phyloP scores from a whole-genome alignment of 768 basidiomycete species.

The Russula brevipes region DNA sequence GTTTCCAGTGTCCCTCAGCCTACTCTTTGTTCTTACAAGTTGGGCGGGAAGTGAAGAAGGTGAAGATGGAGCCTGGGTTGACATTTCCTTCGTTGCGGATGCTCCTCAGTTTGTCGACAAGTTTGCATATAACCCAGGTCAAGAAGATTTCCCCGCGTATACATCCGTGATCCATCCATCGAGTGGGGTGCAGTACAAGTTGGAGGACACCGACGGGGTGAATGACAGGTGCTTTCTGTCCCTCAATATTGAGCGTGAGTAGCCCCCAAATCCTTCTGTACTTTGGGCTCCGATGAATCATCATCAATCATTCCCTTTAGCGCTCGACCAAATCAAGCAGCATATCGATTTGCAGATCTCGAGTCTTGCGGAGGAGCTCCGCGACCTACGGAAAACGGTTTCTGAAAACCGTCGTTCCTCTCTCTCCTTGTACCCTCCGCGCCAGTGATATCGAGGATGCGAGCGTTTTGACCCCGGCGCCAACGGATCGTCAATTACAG shows the following conservation, averaged over 20 bases:
- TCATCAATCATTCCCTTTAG: constrained; percentile 38
- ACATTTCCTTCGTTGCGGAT: constrained; percentile 74
- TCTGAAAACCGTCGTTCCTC: constrained; percentile 50
- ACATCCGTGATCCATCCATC: constrained; percentile 89
- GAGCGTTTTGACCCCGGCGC: constrained; percentile 53
- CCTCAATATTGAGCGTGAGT: constrained; percentile 94
- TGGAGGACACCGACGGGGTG: constrained; percentile 92
- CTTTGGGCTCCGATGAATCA: too few relatives aligned
- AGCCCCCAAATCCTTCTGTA: not conserved
- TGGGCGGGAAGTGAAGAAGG: constrained; percentile 88
- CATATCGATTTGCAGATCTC: constrained; percentile 94
- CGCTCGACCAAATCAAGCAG: constrained; percentile 97
- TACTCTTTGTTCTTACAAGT: constrained; percentile 80
- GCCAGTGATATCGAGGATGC: constrained; percentile 54
- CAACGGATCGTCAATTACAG: constrained; percentile 71
- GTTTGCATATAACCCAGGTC: constrained; percentile 89
- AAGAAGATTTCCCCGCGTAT: constrained; percentile 94
- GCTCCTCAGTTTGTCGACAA: constrained; percentile 91
- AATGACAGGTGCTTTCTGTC: constrained; percentile 86
- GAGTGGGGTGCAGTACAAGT: constrained; percentile 90
- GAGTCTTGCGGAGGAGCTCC: constrained; percentile 77
- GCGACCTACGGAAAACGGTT: constrained; percentile 74
- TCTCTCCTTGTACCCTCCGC: constrained; percentile 39
- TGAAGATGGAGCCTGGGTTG: constrained; percentile 59
- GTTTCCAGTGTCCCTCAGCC: constrained; percentile 21